A percentile compares a stretch with the other conserved stretches of the same genome.
Evolutionary conservation across 2,329 filamentous ascomycete genomes (phyloP).

Genomic region (Calycina herbarum): DNA sequence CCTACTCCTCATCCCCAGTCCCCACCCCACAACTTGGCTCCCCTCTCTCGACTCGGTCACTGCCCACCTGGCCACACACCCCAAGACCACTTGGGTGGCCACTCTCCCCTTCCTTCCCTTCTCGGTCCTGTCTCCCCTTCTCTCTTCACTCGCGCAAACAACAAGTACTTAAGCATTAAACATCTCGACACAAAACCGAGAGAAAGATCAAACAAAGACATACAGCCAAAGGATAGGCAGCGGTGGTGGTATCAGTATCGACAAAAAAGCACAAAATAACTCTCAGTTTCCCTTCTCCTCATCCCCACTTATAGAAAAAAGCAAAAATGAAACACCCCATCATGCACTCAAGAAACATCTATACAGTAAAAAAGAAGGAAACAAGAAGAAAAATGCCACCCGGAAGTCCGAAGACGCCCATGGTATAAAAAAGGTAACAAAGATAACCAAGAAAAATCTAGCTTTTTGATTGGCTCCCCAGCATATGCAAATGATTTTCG

Average conservation of each 20-base stretch:
- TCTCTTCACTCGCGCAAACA: too few relatives aligned
- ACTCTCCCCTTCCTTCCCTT: too few relatives aligned
- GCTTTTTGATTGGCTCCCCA: not conserved
- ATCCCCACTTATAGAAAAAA: not conserved
- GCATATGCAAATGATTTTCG: conserved; percentile 2
- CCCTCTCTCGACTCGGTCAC: too few relatives aligned
- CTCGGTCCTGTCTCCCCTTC: too few relatives aligned
- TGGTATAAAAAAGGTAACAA: not conserved
- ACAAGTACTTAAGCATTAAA: conserved; percentile 11
- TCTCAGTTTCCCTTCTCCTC: not conserved
- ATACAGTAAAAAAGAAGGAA: not conserved
- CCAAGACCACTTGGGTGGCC: too few relatives aligned
- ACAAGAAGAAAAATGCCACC: not conserved
- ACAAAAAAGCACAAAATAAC: conserved; percentile 6
- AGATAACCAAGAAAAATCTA: not conserved
- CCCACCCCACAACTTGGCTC: too few relatives aligned
- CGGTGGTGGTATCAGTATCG: conserved; percentile 13
- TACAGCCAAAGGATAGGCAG: conserved; percentile 8
- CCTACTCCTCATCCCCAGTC: too few relatives aligned
- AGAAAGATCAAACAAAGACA: not conserved
- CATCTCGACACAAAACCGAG: not conserved
- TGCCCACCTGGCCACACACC: too few relatives aligned
- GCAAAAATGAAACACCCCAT: not conserved
- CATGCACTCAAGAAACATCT: not conserved
- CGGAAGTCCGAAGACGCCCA: not conserved